Evolutionary conservation across 2,329 filamentous ascomycete genomes (phyloP).

Genomic region (Gnomoniopsis smithogilvyi): DNA sequence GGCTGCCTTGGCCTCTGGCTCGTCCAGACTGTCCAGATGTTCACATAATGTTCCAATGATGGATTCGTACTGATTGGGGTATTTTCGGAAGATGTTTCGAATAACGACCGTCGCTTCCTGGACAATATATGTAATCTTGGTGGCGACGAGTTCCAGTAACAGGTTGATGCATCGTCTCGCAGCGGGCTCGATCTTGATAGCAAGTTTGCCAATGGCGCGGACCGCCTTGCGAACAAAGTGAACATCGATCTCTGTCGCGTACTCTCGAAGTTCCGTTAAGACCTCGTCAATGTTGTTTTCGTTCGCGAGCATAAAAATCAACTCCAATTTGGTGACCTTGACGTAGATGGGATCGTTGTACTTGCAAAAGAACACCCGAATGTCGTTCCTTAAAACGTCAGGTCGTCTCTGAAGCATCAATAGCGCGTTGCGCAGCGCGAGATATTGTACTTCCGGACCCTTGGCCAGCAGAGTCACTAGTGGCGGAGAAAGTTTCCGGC

Average conservation of each 20-base stretch:
- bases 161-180: slow-evolving; percentile 89
- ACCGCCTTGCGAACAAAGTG: slow-evolving; percentile 98
- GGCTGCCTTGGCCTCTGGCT: slow-evolving; percentile 95
- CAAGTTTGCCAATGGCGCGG: slow-evolving; percentile 93
- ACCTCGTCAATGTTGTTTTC: slow-evolving; percentile 96
- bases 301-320: slow-evolving; percentile 98
- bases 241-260: slow-evolving; percentile 97
- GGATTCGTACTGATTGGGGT: slow-evolving; percentile 96
- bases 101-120: slow-evolving; percentile 99
- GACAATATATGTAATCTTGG: slow-evolving; percentile 98
- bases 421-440: slow-evolving; percentile 88
- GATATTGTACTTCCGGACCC: slow-evolving; percentile 96
- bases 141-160: slow-evolving; percentile 86
- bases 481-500: slow-evolving; percentile 90
- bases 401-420: slow-evolving; percentile 90
- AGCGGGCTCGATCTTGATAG: slow-evolving; percentile 97
- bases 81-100: slow-evolving; percentile 98
- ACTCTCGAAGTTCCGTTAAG: slow-evolving; percentile 88
- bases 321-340: slow-evolving; percentile 96
- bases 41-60: slow-evolving; percentile 96
- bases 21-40: slow-evolving; percentile 92
- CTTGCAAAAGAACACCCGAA: slow-evolving; percentile 99
- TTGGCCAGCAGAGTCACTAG: slow-evolving; percentile 94
- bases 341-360: slow-evolving; percentile 99
- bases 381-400: slow-evolving; percentile 92